Conservation (phyloP, 176 grass and related monocot genomes). For the Rhynchospora tenuis region DNA sequence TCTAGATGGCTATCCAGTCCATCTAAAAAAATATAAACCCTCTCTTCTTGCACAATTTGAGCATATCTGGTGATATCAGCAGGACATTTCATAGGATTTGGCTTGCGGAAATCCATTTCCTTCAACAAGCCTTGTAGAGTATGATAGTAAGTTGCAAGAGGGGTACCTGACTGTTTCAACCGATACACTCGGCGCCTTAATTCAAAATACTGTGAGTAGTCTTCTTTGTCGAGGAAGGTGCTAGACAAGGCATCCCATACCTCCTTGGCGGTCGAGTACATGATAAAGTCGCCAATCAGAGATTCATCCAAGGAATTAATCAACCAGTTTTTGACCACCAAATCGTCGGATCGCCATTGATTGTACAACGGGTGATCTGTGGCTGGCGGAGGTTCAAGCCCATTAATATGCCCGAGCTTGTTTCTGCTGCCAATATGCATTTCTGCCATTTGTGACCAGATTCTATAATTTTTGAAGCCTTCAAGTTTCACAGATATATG, state of each 20-base stretch:
- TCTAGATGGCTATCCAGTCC: background rate
- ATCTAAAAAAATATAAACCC: background rate
- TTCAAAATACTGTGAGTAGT: background rate
- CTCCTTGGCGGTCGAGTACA: no score
- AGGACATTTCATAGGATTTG: background rate
- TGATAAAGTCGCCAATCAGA: no score
- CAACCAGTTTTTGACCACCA: no score
- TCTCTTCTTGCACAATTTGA: background rate
- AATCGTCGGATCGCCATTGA: no score
- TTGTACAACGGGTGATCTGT: no score
- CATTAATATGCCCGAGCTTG: no score
- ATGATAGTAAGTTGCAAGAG: background rate
- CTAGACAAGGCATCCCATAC: no score
- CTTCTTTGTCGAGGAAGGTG: background rate
- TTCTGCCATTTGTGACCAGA: no score
- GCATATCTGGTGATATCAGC: background rate
- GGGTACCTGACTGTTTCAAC: background rate
- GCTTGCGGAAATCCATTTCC: background rate
- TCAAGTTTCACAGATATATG: no score
- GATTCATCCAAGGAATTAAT: no score
- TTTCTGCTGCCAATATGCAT: no score
- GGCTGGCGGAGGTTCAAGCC: rapidly evolving
- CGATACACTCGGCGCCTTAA: background rate
- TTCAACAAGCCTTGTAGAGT: background rate
- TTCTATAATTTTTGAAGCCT: no score